Percentiles rank a stretch among this genome's conserved stretches.
Evolutionary conservation across 2,329 filamentous ascomycete genomes (phyloP).

Genomic region (Aspergillus luchuensis): DNA sequence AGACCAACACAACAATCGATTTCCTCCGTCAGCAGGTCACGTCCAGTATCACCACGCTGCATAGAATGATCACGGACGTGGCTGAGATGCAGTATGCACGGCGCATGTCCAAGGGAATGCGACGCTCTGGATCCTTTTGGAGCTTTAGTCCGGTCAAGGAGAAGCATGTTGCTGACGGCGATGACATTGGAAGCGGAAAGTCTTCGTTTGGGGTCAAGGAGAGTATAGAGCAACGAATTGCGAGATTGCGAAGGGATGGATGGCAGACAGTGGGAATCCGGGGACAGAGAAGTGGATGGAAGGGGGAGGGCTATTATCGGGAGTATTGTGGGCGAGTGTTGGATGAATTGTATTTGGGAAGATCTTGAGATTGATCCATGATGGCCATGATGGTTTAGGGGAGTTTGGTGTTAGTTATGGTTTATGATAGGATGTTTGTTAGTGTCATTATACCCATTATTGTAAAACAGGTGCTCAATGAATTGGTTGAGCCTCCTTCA

Average conservation of each 20-base stretch:
- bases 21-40: slow-evolving; percentile 31
- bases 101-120: slow-evolving; percentile 27
- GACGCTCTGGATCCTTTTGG: slow-evolving; percentile 43
- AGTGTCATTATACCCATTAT: not conserved
- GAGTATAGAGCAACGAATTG: not conserved
- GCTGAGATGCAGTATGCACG: slow-evolving; percentile 28
- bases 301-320: not conserved
- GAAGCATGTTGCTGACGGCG: not conserved
- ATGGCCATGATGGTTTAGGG: not conserved
- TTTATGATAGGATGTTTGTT: not conserved
- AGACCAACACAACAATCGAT: slow-evolving; percentile 27
- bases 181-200: not conserved
- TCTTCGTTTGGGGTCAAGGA: not conserved
- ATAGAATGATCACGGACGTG: slow-evolving; percentile 29
- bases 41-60: slow-evolving; percentile 30
- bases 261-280: not conserved
- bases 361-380: not conserved
- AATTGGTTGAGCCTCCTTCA: too few relatives aligned
- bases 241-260: not conserved
- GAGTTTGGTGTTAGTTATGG: not conserved
- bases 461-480: too few relatives aligned
- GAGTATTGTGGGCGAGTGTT: not conserved
- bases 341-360: not conserved
- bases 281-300: not conserved
- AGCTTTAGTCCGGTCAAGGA: slow-evolving; percentile 36